Base-by-base conservation (phyloP, 371 early-diverging fungal species). In the Mucor velutinosus region DNA sequence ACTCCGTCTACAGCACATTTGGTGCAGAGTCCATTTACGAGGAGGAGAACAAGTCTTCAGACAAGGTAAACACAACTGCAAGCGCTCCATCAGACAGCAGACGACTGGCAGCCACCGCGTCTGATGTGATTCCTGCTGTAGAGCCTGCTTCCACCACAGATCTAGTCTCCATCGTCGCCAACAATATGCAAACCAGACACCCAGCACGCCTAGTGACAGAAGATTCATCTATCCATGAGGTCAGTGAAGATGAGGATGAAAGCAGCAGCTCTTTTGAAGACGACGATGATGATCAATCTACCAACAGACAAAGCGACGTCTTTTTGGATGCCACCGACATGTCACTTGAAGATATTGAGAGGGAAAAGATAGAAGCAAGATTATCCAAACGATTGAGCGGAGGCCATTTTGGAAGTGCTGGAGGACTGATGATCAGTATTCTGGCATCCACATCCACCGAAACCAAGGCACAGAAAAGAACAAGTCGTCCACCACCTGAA, bases 381-480 rank as follows among this genome's bases (percentile, higher is more conserved):
- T 60, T 84, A 27, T 75, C 80, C 2, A 84, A 84, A 60, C 67
- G 84, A 64, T 62, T 84, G 14, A 78, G 78, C 25, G 84, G 81
- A 15, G 84, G 84, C 4, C 84, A 84, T 64, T 84, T 67, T 65
- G 84, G 84, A 3, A 81, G 81, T 53, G 84, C 84, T 6, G 84
- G 84, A 4, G 84, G 84, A 17, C 51, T 84, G 17, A 65, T 84
- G 57, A 51, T 78, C 15, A 79, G 80, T 33, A 80, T 76, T 0
- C 70, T 71, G 45, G 49, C 71, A 3, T 27, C 60, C 39, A 57
- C 62, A 27, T 29, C 68, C 27, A 21, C 45, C 1, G 60, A 63
- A 15, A 56, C 17, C 1, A 66, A 69, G 15, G 47, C 33, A 4
- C 69, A 76, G 37, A 60, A 51, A 2, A 69, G 71, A 27, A 66